Conservation (phyloP, 1,284 basidiomycete species). For the Waitea zeae region DNA sequence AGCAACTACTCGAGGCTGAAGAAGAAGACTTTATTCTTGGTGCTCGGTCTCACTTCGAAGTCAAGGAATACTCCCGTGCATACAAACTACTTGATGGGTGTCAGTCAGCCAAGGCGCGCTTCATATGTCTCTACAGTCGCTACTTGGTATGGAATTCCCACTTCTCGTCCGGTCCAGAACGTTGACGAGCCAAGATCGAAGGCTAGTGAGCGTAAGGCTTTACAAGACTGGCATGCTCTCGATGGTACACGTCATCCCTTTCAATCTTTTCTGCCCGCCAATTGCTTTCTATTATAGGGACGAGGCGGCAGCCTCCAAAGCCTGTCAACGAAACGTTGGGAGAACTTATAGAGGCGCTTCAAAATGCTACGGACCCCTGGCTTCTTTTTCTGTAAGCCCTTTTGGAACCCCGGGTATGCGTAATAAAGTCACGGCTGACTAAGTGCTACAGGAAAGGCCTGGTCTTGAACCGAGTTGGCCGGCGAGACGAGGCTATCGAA, state of each 20-base stretch:
- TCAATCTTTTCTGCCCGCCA: too few relatives aligned
- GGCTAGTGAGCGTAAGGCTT: slow-evolving; percentile 54
- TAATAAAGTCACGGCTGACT: too few relatives aligned
- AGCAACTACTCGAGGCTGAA: slow-evolving; percentile 8
- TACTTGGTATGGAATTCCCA: too few relatives aligned
- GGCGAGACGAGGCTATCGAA: slow-evolving; percentile 79
- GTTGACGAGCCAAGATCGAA: too few relatives aligned
- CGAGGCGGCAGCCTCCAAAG: too few relatives aligned
- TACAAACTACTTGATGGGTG: slow-evolving; percentile 46
- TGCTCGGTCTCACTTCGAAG: slow-evolving; percentile 63
- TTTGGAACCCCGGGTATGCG: too few relatives aligned
- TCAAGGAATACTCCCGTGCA: slow-evolving; percentile 69
- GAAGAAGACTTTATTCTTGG: slow-evolving; percentile 56
- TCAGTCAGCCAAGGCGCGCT: slow-evolving; percentile 54
- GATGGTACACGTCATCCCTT: too few relatives aligned
- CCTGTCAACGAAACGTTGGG: too few relatives aligned
- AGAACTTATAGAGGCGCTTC: too few relatives aligned
- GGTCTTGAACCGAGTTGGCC: slow-evolving; percentile 60
- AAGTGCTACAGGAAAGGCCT: slow-evolving; percentile 78
- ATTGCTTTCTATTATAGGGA: too few relatives aligned
- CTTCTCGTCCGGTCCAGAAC: too few relatives aligned
- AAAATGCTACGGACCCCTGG: slow-evolving; percentile 70
- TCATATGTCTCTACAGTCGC: slow-evolving; percentile 67
- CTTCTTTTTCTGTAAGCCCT: slow-evolving; percentile 62
- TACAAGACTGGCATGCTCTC: slow-evolving; percentile 58